Base-by-base conservation (phyloP, 768 basidiomycete genomes). In the Rhodotorula graminis region DNA sequence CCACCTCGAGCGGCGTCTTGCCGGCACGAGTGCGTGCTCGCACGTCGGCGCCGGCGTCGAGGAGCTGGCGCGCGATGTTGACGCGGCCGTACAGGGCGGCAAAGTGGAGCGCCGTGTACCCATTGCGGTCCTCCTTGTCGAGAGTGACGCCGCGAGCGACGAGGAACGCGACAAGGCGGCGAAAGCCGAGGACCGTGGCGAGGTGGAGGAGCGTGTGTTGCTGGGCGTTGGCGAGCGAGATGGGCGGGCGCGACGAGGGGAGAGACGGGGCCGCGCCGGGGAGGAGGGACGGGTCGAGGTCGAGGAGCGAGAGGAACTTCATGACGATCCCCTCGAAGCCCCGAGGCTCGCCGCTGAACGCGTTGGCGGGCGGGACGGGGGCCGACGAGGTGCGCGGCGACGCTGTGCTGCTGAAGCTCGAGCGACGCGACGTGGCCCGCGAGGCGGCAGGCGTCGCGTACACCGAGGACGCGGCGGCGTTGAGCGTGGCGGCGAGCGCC, bases 191-290 rank as follows among this genome's bases (percentile, higher is more conserved):
- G 79, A 92, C 88, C 11, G 88, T 84, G 3, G 93, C 89, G 57
- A 97, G 84, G 80, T 99, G 95, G 19, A 98, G 86, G 10, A 99
- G 82, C 0, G 92, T 94, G 78, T 97, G 94, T 37, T 90, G 90
- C 86, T 66, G 85, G 18, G 76, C 78, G 59, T 89, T 90, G 55
- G 85, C 79, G 77, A 89, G 86, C 19, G 90, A 93, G 72, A 96
- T 83, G 10, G 89, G 89, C 15, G 83, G 80, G 10, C 81, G 79
- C 31, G 68, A 19, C 0, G 47, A 86, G 78, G 63, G 83, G 23
- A 75, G 50, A 1, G 74, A 75, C 4, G 74, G 73, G 0, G 84
- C 82, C 2, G 84, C 78, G 6, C 78, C 77, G 68, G 78, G 81
- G 61, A 87, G 86, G 56, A 87, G 64, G 31, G 86, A 84, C 49